Conservation (phyloP, 768 basidiomycete species). For the Coprinopsis marcescibilis region DNA sequence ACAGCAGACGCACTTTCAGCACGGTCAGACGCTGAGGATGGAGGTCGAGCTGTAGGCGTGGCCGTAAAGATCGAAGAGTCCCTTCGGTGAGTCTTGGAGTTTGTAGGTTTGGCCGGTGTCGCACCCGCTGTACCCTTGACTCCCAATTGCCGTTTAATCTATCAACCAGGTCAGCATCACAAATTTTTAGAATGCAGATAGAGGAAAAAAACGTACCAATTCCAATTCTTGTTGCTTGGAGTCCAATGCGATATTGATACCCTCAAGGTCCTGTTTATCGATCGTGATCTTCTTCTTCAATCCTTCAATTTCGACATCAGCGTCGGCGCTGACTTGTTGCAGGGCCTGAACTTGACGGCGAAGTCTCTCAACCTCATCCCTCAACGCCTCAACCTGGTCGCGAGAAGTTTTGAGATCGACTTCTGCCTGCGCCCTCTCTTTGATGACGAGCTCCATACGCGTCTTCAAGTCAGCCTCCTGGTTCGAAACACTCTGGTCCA, state of each 20-base stretch:
- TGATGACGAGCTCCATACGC: conserved; percentile 44
- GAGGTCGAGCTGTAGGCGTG: conserved; percentile 50
- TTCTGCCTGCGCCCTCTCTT: conserved; percentile 52
- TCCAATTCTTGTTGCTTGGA: conserved; percentile 94
- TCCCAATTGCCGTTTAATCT: conserved; percentile 63
- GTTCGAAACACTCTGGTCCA: conserved; percentile 39
- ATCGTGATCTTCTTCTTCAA: conserved; percentile 59
- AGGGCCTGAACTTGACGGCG: conserved; percentile 61
- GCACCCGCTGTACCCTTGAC: conserved; percentile 50
- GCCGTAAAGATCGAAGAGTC: conserved; percentile 51
- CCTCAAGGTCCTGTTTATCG: conserved; percentile 71
- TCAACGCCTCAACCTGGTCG: conserved; percentile 44
- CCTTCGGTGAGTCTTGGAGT: conserved; percentile 40
- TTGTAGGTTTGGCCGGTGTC: conserved; percentile 40
- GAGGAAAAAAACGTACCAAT: conserved; percentile 49
- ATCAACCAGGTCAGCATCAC: conserved; percentile 7
- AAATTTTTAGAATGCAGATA: conserved; percentile 1
- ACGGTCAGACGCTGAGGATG: conserved; percentile 51
- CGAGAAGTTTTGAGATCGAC: conserved; percentile 41
- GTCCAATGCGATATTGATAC: conserved; percentile 89
- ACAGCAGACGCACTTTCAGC: conserved; percentile 26
- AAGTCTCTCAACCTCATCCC: conserved; percentile 55
- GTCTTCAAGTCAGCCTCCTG: conserved; percentile 41
- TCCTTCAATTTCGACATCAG: conserved; percentile 75
- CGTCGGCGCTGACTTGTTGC: conserved; percentile 77